Conservation (phyloP, 192 early-diverging fungal genomes). For the Backusella mclennaniae region DNA sequence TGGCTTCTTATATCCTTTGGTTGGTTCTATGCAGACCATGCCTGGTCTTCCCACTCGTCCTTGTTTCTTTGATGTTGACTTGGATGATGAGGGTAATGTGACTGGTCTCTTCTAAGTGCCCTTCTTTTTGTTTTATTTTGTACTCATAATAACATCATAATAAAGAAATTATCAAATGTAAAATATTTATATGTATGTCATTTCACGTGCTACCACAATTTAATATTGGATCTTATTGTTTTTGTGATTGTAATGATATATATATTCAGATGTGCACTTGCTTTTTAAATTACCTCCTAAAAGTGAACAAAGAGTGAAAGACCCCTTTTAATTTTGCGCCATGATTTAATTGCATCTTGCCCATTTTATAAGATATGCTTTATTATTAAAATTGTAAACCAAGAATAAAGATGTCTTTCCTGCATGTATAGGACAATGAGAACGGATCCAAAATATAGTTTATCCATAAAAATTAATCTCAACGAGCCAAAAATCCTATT, state of each 20-base stretch:
- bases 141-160: not conserved
- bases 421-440: not conserved
- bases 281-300: not conserved
- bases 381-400: constrained; percentile 1
- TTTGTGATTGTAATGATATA: not conserved
- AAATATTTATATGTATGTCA: not conserved
- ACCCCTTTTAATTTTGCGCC: not conserved
- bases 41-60: constrained; percentile 96
- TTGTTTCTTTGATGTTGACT: constrained; percentile 94
- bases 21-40: constrained; percentile 97
- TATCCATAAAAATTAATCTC: not conserved
- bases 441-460: not conserved
- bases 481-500: not conserved
- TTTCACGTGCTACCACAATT: not conserved
- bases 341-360: not conserved
- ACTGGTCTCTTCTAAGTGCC: constrained; percentile 80
- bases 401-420: not conserved
- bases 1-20: constrained; percentile 95
- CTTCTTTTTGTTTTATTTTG: not conserved
- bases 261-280: not conserved
- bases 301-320: not conserved
- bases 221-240: not conserved
- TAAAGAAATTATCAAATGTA: not conserved
- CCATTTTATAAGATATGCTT: not conserved
- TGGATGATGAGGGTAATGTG: constrained; percentile 86